Evolutionary conservation across 139 green algal species (phyloP), one percentile per base, ranked within the genome.

Genomic region (Monoraphidium neglectum): DNA sequence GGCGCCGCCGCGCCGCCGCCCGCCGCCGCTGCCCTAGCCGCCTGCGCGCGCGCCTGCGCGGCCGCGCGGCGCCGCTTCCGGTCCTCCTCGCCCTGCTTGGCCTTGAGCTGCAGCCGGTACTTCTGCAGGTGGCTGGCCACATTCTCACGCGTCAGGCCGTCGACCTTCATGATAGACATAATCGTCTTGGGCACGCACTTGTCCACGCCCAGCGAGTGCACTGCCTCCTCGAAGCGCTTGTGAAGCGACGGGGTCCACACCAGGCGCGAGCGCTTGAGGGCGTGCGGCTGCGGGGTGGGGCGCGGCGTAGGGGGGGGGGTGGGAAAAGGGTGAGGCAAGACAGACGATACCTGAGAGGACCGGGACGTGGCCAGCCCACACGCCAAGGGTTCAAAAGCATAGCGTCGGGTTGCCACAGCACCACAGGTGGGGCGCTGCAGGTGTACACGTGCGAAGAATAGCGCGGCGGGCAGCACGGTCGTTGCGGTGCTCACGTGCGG

Each of bases 211-310:
- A 93, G 82, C 60, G 86, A 81, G 13, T 87, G 57, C 63, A 99
- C 91, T 26, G 92, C 92, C 1, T 92, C 82, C 76, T 97, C 72
- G 82, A 99, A 99, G 49, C 87, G 81, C 18, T 86, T 60, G 83
- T 99, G 95, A 77, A 99, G 89, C 84, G 96, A 84, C 0, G 90
- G 69, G 12, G 95, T 98, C 95, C 95, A 99, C 35, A 98, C 88
- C 65, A 99, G 82, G 1, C 95, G 73, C 12, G 73, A 64, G 12
- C 73, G 73, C 73, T 79, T 79, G 35, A 73, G 46, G n/a, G 73
- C 73, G 38, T 64, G 73, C 51, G 73, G 47, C 71, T 77, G 70
- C 57, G 43, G 8, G n/a, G n/a, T n/a, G n/a, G n/a, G n/a, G n/a
- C n/a, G n/a, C n/a, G n/a, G 43, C 43, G 12, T 51, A 12, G 43